Evolutionary conservation across 2,329 filamentous ascomycete species (phyloP), one percentile per base, ranked within the genome.

Genomic region (Neopestalotiopsis sp.): DNA sequence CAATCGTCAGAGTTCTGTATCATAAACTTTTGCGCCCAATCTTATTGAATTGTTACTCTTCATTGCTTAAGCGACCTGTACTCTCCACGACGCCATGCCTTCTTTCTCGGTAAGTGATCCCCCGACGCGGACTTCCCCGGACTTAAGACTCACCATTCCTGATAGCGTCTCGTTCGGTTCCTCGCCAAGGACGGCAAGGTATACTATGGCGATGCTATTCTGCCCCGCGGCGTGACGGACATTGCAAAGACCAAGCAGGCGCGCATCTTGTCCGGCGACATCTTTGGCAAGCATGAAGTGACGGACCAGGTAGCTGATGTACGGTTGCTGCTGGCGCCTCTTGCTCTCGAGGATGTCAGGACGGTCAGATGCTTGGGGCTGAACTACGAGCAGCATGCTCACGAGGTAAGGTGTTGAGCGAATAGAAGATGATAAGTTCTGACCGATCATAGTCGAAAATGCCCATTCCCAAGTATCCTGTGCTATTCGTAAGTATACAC

Each of bases 121-220:
- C 58, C n/a, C 24, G 45, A 14, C 10, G 14, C 63, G 17, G n/a
- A 40, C 14, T 4, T 20, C 59, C 59, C 32, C 32, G 59, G n/a
- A 20, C 6, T n/a, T 56, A 12, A 30, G 34, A 12, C 14, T 38
- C 12, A 38, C 63, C n/a, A n/a, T 20, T 30, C 53, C 57, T 3
- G 61, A 70, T 61, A 93, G 89, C 89, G 91, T 75, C 89, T 94
- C 53, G 83, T 94, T 73, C 90, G 92, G 66, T 94, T 94, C 81
- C 86, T 93, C 9, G 89, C 91, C 74, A 89, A 87, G 74, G 90
- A 94, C 75, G 91, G 91, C 77, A 84, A 85, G 68, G 86, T 88
- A 45, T 92, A 93, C 80, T 93, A 93, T 72, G 92, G 92, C 73
- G 91, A 94, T 80, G 91, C 92, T 70, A 88, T 94, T 68, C 86